A percentile compares a stretch with the other conserved stretches of the same genome.
These are phyloP conservation scores for Triglochin maritima DNA, from an alignment of 106 monocot species.

Conservation along the genomic window DNA sequence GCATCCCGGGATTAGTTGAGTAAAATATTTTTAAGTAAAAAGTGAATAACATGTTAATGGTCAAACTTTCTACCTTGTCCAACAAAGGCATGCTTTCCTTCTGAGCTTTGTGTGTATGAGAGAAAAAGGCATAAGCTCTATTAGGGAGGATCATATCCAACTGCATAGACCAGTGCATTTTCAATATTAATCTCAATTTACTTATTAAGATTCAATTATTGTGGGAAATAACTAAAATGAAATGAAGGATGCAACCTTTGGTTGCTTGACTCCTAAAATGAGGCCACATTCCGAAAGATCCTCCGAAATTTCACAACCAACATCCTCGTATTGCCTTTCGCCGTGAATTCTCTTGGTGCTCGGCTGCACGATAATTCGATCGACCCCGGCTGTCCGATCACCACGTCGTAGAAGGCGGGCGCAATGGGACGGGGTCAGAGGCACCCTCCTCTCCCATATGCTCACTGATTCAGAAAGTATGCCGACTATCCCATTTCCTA, in stretches of 20 bases:
- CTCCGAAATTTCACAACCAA: slow-evolving; percentile 84
- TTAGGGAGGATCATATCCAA: slow-evolving; percentile 74
- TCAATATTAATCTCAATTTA: neutral
- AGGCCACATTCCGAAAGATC: slow-evolving; percentile 91
- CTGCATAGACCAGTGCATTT: slow-evolving; percentile 16
- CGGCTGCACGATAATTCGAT: slow-evolving; percentile 76
- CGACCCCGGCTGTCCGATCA: slow-evolving; percentile 36
- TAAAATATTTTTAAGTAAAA: too few species aligned
- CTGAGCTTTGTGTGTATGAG: slow-evolving; percentile 97
- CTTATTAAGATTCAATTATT: neutral
- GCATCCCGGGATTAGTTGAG: too few species aligned
- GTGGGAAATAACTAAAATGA: neutral
- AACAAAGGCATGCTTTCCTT: slow-evolving; percentile 75
- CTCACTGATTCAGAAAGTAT: slow-evolving; percentile 66
- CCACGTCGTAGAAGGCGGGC: slow-evolving; percentile 71
- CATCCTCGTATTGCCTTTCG: slow-evolving; percentile 79
- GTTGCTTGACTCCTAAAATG: slow-evolving; percentile 89
- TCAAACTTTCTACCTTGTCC: too few species aligned
- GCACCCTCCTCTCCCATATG: slow-evolving; percentile 90
- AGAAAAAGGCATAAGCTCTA: slow-evolving; percentile 95
- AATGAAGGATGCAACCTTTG: slow-evolving; percentile 36
- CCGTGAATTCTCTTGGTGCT: slow-evolving; percentile 72
- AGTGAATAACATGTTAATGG: too few species aligned
- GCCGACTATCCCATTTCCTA: slow-evolving; percentile 88
- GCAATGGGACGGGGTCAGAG: slow-evolving; percentile 79